phyloP scores from a whole-genome alignment of 2,329 filamentous ascomycete genomes.

The Calcarisporium arbuscula region DNA sequence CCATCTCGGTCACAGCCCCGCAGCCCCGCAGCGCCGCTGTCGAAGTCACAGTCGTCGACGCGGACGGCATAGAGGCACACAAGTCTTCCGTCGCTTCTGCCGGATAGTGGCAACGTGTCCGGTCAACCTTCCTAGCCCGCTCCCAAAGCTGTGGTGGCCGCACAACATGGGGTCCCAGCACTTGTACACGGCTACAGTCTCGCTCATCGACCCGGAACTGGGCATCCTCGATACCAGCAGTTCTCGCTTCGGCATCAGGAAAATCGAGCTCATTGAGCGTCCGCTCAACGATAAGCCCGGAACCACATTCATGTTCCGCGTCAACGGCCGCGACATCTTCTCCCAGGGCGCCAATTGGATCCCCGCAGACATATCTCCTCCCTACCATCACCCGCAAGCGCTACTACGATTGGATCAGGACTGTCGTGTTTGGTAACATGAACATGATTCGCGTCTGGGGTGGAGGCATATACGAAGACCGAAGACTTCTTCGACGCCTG shows the following conservation, averaged over 20 bases:
- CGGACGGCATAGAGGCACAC: too few species aligned
- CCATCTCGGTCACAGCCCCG: too few species aligned
- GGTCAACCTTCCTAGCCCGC: too few species aligned
- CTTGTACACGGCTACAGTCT: slow-evolving; percentile 55
- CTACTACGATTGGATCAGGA: slow-evolving; percentile 65
- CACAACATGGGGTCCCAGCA: slow-evolving; percentile 64
- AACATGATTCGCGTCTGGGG: slow-evolving; percentile 71
- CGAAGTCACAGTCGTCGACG: too few species aligned
- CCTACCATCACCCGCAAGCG: slow-evolving; percentile 55
- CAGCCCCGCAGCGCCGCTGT: too few species aligned
- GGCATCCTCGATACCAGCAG: too few species aligned
- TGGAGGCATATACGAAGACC: slow-evolving; percentile 63
- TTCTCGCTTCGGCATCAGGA: slow-evolving; percentile 57
- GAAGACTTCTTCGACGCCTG: slow-evolving; percentile 61
- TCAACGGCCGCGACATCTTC: slow-evolving; percentile 67
- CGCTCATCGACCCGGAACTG: slow-evolving; percentile 27
- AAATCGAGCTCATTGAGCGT: slow-evolving; percentile 48
- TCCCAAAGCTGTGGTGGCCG: slow-evolving; percentile 65
- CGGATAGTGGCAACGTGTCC: too few species aligned
- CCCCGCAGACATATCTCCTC: slow-evolving; percentile 67
- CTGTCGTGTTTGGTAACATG: slow-evolving; percentile 67
- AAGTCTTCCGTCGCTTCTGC: too few species aligned
- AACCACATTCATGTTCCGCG: slow-evolving; percentile 61
- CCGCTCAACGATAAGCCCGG: slow-evolving; percentile 51
- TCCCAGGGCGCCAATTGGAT: slow-evolving; percentile 77